Conservation (phyloP, 2,329 filamentous ascomycete species). For the Venturia carpophila region DNA sequence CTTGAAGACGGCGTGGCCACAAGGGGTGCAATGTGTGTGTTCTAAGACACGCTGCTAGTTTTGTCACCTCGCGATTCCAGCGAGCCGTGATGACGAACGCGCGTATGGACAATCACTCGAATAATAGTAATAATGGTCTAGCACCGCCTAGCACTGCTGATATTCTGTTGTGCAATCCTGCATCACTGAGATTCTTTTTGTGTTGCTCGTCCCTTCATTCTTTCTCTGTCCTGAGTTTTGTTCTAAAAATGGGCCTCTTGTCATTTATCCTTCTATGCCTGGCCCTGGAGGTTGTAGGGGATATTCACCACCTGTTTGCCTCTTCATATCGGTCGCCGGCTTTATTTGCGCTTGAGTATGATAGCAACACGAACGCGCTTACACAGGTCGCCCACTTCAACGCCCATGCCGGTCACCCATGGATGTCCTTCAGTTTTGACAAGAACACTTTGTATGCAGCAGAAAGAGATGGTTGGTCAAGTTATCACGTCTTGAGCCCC, state of each 20-base stretch:
- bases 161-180: not conserved
- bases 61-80: not conserved
- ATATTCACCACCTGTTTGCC: constrained; percentile 73
- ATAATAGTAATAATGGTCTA: too few species aligned
- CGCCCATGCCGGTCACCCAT: constrained; percentile 14
- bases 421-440: constrained; percentile 5
- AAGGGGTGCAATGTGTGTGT: not conserved
- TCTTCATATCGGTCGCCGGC: constrained; percentile 51
- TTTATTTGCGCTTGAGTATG: constrained; percentile 13
- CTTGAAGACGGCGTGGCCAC: not conserved
- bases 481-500: not conserved
- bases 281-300: not conserved
- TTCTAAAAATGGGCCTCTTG: constrained; percentile 4
- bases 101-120: not conserved
- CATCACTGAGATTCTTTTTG: not conserved
- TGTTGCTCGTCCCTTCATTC: not conserved
- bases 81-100: not conserved
- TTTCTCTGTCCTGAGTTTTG: not conserved
- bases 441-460: constrained; percentile 6
- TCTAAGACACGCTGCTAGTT: not conserved
- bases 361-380: constrained; percentile 8
- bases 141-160: not conserved
- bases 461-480: constrained; percentile 16
- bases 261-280: not conserved
- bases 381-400: constrained; percentile 1